A percentile compares a stretch with the other conserved stretches of the same genome.
Evolutionary conservation across 1,284 basidiomycete species (phyloP).

Genomic region (Cryptococcus hybrid): DNA sequence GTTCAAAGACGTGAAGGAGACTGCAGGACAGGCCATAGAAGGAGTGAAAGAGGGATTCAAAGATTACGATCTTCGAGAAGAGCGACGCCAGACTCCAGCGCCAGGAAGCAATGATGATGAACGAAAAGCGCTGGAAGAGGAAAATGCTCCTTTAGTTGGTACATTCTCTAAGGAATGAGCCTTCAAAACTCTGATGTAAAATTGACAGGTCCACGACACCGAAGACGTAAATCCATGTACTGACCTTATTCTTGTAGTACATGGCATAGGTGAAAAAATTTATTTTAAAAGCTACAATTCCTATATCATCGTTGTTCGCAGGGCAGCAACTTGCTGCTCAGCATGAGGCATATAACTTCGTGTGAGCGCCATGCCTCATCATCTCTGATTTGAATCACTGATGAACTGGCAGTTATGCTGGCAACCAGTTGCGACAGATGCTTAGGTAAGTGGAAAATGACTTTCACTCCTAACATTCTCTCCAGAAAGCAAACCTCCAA

Average conservation of each 20-base stretch:
- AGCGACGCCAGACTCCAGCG: neutral
- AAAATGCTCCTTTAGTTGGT: constrained; percentile 41
- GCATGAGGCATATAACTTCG: constrained; percentile 55
- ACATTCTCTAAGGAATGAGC: too few relatives aligned
- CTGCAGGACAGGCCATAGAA: constrained; percentile 1
- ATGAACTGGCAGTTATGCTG: constrained; percentile 46
- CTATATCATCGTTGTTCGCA: neutral
- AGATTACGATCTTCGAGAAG: constrained; percentile 4
- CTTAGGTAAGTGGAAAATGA: constrained; percentile 36
- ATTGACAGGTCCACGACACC: constrained; percentile 29
- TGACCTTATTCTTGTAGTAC: constrained; percentile 54
- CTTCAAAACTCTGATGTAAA: neutral
- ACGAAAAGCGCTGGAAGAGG: constrained; percentile 39
- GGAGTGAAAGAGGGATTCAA: constrained; percentile 10
- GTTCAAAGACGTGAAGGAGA: constrained; percentile 2
- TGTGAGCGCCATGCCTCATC: constrained; percentile 20
- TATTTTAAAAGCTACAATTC: neutral
- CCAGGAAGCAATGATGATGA: constrained; percentile 9
- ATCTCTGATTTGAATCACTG: neutral
- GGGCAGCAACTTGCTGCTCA: constrained; percentile 52
- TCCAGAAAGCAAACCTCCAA: constrained; percentile 51
- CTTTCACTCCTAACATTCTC: neutral
- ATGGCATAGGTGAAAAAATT: constrained; percentile 52
- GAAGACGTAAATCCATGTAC: constrained; percentile 50
- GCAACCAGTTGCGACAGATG: constrained; percentile 53